phyloP scores from a whole-genome alignment of 495 filamentous ascomycete genomes.

The Daldinia bambusicola region DNA sequence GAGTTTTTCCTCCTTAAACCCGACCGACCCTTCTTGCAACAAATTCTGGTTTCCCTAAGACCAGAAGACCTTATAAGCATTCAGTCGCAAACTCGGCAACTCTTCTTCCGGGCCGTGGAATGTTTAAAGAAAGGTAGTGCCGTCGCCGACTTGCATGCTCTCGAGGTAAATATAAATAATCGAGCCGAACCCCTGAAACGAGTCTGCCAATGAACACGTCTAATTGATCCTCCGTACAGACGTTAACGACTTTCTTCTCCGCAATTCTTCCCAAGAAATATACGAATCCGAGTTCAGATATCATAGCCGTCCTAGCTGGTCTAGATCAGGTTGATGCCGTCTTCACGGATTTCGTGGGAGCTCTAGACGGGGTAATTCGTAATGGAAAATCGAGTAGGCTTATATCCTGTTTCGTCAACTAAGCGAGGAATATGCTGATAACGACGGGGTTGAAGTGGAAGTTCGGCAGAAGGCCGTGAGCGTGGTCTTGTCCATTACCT shows the following conservation, averaged over 20 bases:
- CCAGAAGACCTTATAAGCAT: conserved; percentile 79
- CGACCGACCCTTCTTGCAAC: conserved; percentile 71
- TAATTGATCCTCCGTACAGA: conserved; percentile 63
- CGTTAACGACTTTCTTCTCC: conserved; percentile 87
- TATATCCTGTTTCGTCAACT: background rate
- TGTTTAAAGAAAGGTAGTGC: conserved; percentile 70
- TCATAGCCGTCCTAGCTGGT: conserved; percentile 88
- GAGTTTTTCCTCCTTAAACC: conserved; percentile 93
- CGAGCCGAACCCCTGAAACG: background rate
- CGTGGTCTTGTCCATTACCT: conserved; percentile 83
- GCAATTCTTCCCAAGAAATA: conserved; percentile 87
- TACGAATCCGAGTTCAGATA: conserved; percentile 94
- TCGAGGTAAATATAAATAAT: conserved; percentile 71
- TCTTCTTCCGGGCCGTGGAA: conserved; percentile 78
- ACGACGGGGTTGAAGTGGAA: conserved; percentile 61
- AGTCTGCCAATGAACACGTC: conserved; percentile 12
- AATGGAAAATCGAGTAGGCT: conserved; percentile 76
- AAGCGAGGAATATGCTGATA: background rate
- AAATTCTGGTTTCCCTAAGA: conserved; percentile 71
- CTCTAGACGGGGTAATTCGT: conserved; percentile 82
- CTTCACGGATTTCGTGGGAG: conserved; percentile 87
- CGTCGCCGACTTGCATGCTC: conserved; percentile 78
- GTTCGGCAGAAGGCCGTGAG: conserved; percentile 82
- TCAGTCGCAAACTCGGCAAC: conserved; percentile 77
- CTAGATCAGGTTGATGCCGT: conserved; percentile 85